These are phyloP conservation scores for Alternaria tenuissima DNA, from an alignment of 2,329 filamentous ascomycete species.

Conservation along the genomic window DNA sequence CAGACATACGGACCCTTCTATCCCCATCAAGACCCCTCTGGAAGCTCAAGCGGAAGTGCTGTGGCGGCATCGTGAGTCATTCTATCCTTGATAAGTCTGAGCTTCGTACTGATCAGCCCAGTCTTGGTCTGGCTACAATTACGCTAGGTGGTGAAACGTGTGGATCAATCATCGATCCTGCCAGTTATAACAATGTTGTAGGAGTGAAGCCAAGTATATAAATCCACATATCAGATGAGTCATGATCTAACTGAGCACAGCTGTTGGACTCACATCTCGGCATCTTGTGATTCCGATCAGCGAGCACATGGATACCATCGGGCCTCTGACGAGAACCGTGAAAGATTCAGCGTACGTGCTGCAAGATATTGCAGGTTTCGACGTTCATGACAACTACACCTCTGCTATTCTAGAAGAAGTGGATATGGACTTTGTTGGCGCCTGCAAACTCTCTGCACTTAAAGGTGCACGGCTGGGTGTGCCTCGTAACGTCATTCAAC, in stretches of 20 bases:
- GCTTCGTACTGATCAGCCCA: not conserved
- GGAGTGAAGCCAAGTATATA: slow-evolving; percentile 72
- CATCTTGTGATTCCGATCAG: slow-evolving; percentile 67
- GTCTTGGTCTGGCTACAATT: not conserved
- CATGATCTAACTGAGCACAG: not conserved
- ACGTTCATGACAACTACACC: slow-evolving; percentile 72
- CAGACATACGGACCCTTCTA: slow-evolving; percentile 66
- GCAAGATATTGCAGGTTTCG: slow-evolving; percentile 72
- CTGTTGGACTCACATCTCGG: slow-evolving; percentile 74
- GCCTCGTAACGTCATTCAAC: slow-evolving; percentile 77
- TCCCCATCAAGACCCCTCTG: slow-evolving; percentile 70
- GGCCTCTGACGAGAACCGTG: slow-evolving; percentile 72
- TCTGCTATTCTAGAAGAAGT: slow-evolving; percentile 63
- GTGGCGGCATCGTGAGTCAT: slow-evolving; percentile 70
- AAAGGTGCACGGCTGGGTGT: slow-evolving; percentile 72
- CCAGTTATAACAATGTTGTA: slow-evolving; percentile 72
- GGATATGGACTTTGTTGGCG: slow-evolving; percentile 45
- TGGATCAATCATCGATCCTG: slow-evolving; percentile 72
- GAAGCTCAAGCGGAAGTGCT: slow-evolving; percentile 72
- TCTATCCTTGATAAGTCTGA: too few species aligned
- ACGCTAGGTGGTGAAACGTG: slow-evolving; percentile 70
- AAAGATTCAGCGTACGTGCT: slow-evolving; percentile 72
- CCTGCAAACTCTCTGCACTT: slow-evolving; percentile 53
- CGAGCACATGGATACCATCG: slow-evolving; percentile 73
- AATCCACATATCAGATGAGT: accelerated